Evolutionary conservation across 305 asterid species (phyloP).

Genomic region (Fraxinus paxiana): DNA sequence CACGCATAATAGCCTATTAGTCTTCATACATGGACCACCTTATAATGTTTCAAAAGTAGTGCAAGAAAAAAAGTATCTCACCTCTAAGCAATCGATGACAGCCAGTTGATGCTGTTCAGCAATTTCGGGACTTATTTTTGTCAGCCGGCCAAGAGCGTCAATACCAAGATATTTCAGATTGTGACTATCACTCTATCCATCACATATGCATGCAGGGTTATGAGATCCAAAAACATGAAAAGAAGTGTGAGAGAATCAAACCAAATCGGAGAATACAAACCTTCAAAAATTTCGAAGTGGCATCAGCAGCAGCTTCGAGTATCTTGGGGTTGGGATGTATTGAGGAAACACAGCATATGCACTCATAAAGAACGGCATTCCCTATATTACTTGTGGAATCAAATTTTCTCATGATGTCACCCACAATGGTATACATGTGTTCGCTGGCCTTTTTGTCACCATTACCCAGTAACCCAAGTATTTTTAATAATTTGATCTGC

Average conservation of each 20-base stretch:
- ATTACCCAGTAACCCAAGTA: conserved; percentile 70
- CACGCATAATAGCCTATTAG: background rate
- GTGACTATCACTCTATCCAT: conserved; percentile 92
- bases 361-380: conserved; percentile 71
- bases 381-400: conserved; percentile 87
- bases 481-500: conserved; percentile 91
- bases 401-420: conserved; percentile 79
- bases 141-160: conserved; percentile 93
- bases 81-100: conserved; percentile 98
- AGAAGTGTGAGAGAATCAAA: background rate
- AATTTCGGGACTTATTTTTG: conserved; percentile 87
- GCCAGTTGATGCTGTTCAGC: conserved; percentile 98
- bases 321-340: conserved; percentile 84
- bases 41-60: background rate
- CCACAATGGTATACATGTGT: conserved; percentile 86
- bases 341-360: conserved; percentile 72
- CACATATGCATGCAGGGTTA: conserved; percentile 20
- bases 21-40: background rate
- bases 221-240: conserved; percentile 17
- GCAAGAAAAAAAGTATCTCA: conserved; percentile 26
- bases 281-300: conserved; percentile 82
- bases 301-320: conserved; percentile 91
- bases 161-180: conserved; percentile 95
- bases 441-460: conserved; percentile 92
- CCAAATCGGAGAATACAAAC: conserved; percentile 39